Conservation (phyloP, 164 flowering plant genomes). For the Tetrastigma voinierianum region DNA sequence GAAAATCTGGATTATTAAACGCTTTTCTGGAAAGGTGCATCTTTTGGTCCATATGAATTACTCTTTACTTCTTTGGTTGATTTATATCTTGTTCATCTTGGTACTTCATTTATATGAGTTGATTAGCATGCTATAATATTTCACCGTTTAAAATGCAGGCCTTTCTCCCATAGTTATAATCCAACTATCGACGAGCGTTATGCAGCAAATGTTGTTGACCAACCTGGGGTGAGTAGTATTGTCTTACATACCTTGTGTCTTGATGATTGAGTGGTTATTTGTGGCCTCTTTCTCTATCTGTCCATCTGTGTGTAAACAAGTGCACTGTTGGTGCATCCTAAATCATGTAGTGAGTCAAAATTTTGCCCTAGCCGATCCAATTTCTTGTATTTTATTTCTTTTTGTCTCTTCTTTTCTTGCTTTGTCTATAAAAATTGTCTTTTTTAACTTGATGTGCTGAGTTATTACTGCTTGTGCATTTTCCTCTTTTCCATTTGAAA, state of each 20-base stretch:
- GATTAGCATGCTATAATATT: background rate
- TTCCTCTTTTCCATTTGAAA: too few species aligned
- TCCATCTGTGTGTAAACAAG: background rate
- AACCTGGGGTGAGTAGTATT: conserved; percentile 54
- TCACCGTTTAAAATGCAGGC: conserved; percentile 42
- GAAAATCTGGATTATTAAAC: conserved; percentile 79
- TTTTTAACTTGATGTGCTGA: too few species aligned
- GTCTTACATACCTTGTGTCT: background rate
- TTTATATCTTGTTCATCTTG: background rate
- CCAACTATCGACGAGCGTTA: conserved; percentile 58
- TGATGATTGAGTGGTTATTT: background rate
- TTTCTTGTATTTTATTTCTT: background rate
- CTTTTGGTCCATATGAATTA: conserved; percentile 1
- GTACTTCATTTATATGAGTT: background rate
- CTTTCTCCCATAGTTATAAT: conserved; percentile 51
- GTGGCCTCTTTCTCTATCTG: background rate
- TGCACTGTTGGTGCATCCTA: background rate
- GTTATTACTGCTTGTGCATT: too few species aligned
- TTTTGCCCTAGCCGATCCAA: background rate
- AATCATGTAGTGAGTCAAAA: background rate
- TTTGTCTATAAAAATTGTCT: too few species aligned
- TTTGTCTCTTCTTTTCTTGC: background rate
- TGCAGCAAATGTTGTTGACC: conserved; percentile 76
- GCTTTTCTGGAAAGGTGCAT: conserved; percentile 81
- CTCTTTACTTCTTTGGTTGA: background rate